These are phyloP conservation scores for Teunomyces gatunensis DNA, from an alignment of 805 yeast species.

Conservation along the genomic window DNA sequence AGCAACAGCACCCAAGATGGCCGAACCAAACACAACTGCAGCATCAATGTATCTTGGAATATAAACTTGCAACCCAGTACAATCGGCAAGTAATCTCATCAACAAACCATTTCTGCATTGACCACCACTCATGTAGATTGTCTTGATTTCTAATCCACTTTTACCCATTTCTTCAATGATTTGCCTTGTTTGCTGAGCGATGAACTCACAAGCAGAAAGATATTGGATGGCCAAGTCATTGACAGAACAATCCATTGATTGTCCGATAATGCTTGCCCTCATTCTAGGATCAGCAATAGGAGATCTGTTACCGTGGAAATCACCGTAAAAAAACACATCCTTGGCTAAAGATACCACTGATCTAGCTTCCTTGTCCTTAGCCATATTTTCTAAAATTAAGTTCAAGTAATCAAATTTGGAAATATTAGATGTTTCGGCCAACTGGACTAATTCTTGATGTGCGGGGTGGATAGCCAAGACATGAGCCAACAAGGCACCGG, in stretches of 20 bases:
- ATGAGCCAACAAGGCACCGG: constrained; percentile 91
- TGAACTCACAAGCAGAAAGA: constrained; percentile 93
- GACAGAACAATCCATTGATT: constrained; percentile 83
- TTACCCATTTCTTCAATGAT: constrained; percentile 81
- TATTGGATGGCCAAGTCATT: constrained; percentile 84
- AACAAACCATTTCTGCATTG: constrained; percentile 91
- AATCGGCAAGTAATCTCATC: constrained; percentile 87
- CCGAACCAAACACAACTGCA: constrained; percentile 95
- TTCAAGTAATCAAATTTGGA: constrained; percentile 85
- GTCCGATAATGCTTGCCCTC: constrained; percentile 91
- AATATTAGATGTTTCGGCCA: constrained; percentile 65
- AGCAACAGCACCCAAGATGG: constrained; percentile 92
- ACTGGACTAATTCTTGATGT: constrained; percentile 61
- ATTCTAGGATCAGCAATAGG: constrained; percentile 96
- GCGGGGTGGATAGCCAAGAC: constrained; percentile 90
- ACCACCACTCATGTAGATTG: constrained; percentile 92
- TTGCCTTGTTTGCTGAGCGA: constrained; percentile 96
- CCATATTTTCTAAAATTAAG: constrained; percentile 65
- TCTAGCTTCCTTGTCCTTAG: constrained; percentile 53
- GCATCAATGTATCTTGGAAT: constrained; percentile 96
- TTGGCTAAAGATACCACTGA: constrained; percentile 80
- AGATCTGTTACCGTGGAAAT: constrained; percentile 92
- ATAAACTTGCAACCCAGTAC: constrained; percentile 87
- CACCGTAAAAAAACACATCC: constrained; percentile 91
- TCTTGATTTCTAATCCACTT: constrained; percentile 72